phyloP scores from a whole-genome alignment of 192 early-diverging fungal species.

The Phycomyces blakesleeanus region DNA sequence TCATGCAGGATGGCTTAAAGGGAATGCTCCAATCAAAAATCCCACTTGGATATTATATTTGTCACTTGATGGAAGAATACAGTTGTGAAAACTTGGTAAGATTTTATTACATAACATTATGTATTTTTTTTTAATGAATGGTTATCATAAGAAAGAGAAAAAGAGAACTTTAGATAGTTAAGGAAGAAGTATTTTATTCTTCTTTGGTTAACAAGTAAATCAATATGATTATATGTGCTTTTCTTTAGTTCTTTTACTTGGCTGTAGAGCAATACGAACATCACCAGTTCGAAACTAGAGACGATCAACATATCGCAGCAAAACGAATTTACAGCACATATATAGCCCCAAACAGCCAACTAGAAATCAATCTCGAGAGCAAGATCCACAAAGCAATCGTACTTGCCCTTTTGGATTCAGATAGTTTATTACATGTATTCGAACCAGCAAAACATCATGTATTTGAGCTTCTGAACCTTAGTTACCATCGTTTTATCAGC shows the following conservation, averaged over 20 bases:
- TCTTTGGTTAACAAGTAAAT: too few species aligned
- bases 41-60: slow-evolving; percentile 43
- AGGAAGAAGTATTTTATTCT: too few species aligned
- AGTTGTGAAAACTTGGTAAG: slow-evolving; percentile 42
- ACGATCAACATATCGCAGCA: slow-evolving; percentile 28
- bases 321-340: slow-evolving; percentile 39
- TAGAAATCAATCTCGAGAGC: slow-evolving; percentile 46
- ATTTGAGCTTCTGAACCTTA: slow-evolving; percentile 34
- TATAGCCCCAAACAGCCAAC: slow-evolving; percentile 31
- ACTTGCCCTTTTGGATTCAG: slow-evolving; percentile 12
- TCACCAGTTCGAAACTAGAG: slow-evolving; percentile 7
- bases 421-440: slow-evolving; percentile 11
- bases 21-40: slow-evolving; percentile 42
- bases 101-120: too few species aligned
- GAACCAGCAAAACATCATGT: slow-evolving; percentile 21
- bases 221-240: too few species aligned
- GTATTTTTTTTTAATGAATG: too few species aligned
- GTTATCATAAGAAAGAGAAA: too few species aligned
- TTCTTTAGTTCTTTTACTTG: slow-evolving; percentile 39
- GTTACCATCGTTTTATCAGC: slow-evolving; percentile 31
- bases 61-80: slow-evolving; percentile 43
- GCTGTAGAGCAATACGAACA: slow-evolving; percentile 45
- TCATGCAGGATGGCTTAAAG: slow-evolving; percentile 38
- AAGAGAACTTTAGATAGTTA: too few species aligned
- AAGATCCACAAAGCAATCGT: slow-evolving; percentile 31